A percentile compares a stretch with the other conserved stretches of the same genome.
Evolutionary conservation across 1,284 basidiomycete genomes (phyloP).

Genomic region (Grifola frondosa): DNA sequence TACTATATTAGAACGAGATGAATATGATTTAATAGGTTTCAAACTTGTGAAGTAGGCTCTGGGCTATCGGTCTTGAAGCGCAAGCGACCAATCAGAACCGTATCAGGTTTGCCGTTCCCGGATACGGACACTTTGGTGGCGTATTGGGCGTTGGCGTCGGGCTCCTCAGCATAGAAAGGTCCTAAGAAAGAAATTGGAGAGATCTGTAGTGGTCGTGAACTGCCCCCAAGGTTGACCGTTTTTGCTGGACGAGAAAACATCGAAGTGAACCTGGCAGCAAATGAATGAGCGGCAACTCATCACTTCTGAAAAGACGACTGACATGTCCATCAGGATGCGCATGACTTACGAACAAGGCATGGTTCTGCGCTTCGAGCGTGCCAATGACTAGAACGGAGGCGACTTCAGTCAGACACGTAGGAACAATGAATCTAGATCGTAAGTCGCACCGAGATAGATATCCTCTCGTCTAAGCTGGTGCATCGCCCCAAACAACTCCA

Average conservation of each 20-base stretch:
- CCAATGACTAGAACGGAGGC: constrained; percentile 57
- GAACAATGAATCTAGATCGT: background rate
- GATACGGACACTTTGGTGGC: constrained; percentile 10
- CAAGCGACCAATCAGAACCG: constrained; percentile 51
- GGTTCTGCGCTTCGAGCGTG: constrained; percentile 63
- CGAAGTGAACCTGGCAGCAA: constrained; percentile 53
- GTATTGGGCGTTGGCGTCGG: constrained; percentile 3
- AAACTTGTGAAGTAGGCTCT: constrained; percentile 53
- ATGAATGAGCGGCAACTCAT: constrained; percentile 30
- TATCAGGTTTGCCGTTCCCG: constrained; percentile 33
- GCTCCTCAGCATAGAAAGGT: constrained; percentile 21
- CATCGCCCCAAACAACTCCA: constrained; percentile 51
- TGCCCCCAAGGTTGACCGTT: constrained; percentile 64
- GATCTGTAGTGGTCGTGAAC: constrained; percentile 51
- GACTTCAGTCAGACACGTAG: background rate
- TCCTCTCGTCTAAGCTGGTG: constrained; percentile 69
- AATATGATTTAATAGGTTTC: too few species aligned
- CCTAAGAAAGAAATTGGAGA: constrained; percentile 36
- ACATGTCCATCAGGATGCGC: constrained; percentile 64
- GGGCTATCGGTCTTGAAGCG: constrained; percentile 52
- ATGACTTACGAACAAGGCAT: constrained; percentile 70
- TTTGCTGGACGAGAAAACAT: constrained; percentile 55
- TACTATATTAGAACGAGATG: too few species aligned
- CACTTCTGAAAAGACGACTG: too few species aligned
- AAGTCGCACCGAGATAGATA: constrained; percentile 58